These are phyloP conservation scores for Ustilago vetiveriae DNA, from an alignment of 1,284 basidiomycete species.

Conservation along the genomic window DNA sequence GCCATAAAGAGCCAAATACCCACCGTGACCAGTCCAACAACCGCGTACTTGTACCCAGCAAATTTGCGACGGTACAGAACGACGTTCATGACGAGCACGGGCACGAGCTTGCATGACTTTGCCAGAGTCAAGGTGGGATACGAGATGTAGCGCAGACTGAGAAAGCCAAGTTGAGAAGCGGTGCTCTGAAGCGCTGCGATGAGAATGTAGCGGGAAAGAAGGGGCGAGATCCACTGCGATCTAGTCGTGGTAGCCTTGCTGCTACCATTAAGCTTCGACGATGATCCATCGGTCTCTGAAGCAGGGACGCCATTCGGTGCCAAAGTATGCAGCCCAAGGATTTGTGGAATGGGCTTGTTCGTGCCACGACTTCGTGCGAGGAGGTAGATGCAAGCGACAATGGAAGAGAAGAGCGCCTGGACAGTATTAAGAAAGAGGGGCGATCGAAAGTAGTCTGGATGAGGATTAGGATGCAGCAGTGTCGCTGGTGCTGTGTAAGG, in stretches of 20 bases:
- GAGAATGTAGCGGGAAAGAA: slow-evolving; percentile 59
- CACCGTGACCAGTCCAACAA: slow-evolving; percentile 75
- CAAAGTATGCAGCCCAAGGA: slow-evolving; percentile 58
- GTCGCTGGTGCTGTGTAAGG: slow-evolving; percentile 48
- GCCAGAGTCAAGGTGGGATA: slow-evolving; percentile 99
- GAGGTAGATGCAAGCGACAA: slow-evolving; percentile 83
- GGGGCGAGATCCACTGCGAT: slow-evolving; percentile 72
- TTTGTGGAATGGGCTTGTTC: slow-evolving; percentile 16
- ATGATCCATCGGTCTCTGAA: slow-evolving; percentile 3
- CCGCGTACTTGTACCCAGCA: slow-evolving; percentile 66
- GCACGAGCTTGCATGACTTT: slow-evolving; percentile 97
- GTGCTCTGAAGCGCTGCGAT: slow-evolving; percentile 82
- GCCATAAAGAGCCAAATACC: slow-evolving; percentile 98
- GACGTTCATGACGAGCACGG: slow-evolving; percentile 94
- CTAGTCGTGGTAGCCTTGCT: background rate
- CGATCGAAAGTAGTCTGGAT: slow-evolving; percentile 75
- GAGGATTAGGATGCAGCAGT: slow-evolving; percentile 45
- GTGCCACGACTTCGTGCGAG: slow-evolving; percentile 71
- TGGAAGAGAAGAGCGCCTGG: slow-evolving; percentile 82
- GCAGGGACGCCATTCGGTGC: slow-evolving; percentile 29
- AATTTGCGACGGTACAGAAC: slow-evolving; percentile 68
- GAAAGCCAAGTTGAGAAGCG: slow-evolving; percentile 93
- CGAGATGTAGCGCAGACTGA: slow-evolving; percentile 91
- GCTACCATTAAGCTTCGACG: no score
- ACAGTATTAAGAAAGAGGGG: slow-evolving; percentile 86